Evolutionary conservation across 1,284 basidiomycete genomes (phyloP).

Genomic region (Cryptococcus depauperatus): DNA sequence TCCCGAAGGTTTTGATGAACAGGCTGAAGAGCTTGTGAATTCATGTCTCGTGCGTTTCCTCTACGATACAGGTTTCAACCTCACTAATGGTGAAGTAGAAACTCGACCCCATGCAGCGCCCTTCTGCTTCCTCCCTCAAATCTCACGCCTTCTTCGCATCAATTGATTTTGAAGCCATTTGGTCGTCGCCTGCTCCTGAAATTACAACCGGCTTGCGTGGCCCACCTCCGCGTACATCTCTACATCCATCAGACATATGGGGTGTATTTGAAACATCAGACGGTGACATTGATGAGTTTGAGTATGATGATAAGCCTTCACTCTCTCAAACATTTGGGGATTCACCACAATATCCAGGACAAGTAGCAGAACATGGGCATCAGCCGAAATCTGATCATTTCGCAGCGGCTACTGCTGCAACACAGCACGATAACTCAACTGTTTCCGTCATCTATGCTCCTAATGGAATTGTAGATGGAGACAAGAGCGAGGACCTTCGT

Average conservation of each 20-base stretch:
- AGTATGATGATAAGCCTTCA: conserved; percentile 21
- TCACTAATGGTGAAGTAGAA: conserved; percentile 16
- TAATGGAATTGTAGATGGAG: no score
- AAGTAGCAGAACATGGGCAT: no score
- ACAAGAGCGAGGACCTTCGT: no score
- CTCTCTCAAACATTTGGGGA: no score
- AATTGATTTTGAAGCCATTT: conserved; percentile 65
- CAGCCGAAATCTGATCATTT: no score
- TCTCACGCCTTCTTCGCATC: conserved; percentile 65
- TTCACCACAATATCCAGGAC: no score
- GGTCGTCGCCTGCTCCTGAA: conserved; percentile 51
- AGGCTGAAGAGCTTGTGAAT: conserved; percentile 47
- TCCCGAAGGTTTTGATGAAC: conserved; percentile 47
- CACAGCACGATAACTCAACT: no score
- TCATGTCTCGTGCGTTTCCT: conserved; percentile 40
- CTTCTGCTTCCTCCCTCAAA: conserved; percentile 55
- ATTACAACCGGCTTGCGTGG: conserved; percentile 44
- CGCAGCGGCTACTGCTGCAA: no score
- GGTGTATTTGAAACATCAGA: conserved; percentile 38
- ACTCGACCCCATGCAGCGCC: conserved; percentile 60
- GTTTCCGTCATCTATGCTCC: no score
- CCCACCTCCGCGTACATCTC: conserved; percentile 19
- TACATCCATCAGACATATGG: conserved; percentile 31
- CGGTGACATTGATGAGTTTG: conserved; percentile 26
- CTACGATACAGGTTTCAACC: not conserved